Conservation (phyloP, 2,329 filamentous ascomycete species). For the Calonectria fujianensis region DNA sequence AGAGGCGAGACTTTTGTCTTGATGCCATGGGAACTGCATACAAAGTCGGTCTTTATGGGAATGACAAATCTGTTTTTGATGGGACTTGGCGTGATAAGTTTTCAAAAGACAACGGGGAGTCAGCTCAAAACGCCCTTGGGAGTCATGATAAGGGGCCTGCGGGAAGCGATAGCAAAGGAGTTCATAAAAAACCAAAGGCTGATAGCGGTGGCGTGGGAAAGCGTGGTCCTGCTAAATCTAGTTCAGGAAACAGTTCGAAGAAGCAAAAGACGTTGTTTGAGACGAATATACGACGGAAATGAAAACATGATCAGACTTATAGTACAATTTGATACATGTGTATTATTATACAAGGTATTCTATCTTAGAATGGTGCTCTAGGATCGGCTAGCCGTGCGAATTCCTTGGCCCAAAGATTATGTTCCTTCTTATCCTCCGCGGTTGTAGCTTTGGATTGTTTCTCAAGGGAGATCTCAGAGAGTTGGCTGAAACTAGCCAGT, state of each 20-base stretch:
- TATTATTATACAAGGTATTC: conserved; percentile 18
- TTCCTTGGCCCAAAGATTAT: conserved; percentile 58
- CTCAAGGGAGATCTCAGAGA: conserved; percentile 57
- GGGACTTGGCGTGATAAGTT: conserved; percentile 74
- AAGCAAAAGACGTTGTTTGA: conserved; percentile 50
- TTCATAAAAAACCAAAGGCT: conserved; percentile 28
- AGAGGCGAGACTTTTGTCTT: conserved; percentile 77
- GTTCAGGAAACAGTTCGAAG: conserved; percentile 49
- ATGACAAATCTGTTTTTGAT: conserved; percentile 76
- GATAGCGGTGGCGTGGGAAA: conserved; percentile 44
- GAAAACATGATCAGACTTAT: not conserved
- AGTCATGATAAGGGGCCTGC: conserved; percentile 60
- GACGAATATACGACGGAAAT: not conserved
- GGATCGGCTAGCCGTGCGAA: conserved; percentile 58
- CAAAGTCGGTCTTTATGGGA: conserved; percentile 77
- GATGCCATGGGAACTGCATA: conserved; percentile 83
- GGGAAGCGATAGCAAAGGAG: conserved; percentile 54
- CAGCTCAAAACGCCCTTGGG: conserved; percentile 63
- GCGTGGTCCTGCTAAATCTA: conserved; percentile 47
- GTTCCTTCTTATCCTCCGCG: conserved; percentile 45
- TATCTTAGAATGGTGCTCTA: conserved; percentile 51
- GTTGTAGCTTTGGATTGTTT: conserved; percentile 44
- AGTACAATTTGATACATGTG: conserved; percentile 2
- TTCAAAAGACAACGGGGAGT: conserved; percentile 58
- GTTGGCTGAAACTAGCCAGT: conserved; percentile 52